These are phyloP conservation scores for Helenozyma baotianmanensis DNA, from an alignment of 805 yeast species.

Conservation along the genomic window DNA sequence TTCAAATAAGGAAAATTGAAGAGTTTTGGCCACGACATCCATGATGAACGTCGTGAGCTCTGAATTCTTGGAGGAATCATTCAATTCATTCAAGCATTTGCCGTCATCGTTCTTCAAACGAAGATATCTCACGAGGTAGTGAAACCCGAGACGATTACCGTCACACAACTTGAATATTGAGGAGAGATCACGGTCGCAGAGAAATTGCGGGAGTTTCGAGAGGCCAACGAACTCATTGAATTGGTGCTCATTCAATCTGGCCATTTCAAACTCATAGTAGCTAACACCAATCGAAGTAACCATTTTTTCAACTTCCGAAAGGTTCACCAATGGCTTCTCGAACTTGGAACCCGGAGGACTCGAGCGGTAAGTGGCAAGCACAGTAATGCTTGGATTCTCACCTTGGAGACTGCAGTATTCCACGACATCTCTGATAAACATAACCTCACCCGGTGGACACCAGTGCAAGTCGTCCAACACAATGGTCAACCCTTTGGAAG, in stretches of 20 bases:
- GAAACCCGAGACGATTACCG: constrained; percentile 17
- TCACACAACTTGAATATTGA: no score
- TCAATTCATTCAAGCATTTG: constrained; percentile 1
- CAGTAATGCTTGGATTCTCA: constrained; percentile 2
- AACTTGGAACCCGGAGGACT: not conserved
- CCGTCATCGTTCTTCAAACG: not conserved
- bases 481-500: constrained; percentile 39
- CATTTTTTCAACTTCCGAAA: not conserved
- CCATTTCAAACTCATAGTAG: constrained; percentile 10
- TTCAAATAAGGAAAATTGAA: constrained; percentile 14
- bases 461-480: constrained; percentile 45
- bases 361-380: constrained; percentile 5
- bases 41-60: not conserved
- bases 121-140: constrained; percentile 9
- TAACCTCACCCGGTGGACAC: constrained; percentile 32
- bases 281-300: constrained; percentile 6
- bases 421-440: constrained; percentile 25
- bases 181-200: constrained; percentile 10
- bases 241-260: constrained; percentile 2
- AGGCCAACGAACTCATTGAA: constrained; percentile 6
- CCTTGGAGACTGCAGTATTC: constrained; percentile 8
- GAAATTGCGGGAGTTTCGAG: constrained; percentile 7
- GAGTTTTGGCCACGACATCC: constrained; percentile 18
- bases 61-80: not conserved
- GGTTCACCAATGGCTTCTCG: constrained; percentile 2